Conservation (phyloP, 139 green algal genomes). For the Chlorella ohadii region DNA sequence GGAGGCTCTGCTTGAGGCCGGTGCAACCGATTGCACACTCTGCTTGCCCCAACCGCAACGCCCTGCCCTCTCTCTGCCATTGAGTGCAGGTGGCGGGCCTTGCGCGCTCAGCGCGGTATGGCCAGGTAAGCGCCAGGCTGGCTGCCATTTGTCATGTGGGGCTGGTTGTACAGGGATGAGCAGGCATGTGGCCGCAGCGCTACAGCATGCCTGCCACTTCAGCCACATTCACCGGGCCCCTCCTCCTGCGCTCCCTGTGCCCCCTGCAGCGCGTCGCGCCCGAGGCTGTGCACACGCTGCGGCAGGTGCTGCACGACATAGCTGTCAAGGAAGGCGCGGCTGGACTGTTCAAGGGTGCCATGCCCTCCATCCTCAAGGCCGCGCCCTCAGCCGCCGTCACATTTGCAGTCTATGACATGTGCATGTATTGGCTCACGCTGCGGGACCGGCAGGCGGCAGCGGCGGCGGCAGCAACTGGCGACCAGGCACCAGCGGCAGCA, state of each 20-base stretch:
- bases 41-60: too few species aligned
- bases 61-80: neutral
- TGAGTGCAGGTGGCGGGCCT: slow-evolving; percentile 77
- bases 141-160: too few species aligned
- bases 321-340: slow-evolving; percentile 70
- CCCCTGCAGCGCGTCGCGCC: slow-evolving; percentile 79
- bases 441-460: neutral
- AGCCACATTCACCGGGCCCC: neutral
- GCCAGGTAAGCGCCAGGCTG: slow-evolving; percentile 32
- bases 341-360: slow-evolving; percentile 95
- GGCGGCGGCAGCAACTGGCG: neutral
- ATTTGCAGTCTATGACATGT: slow-evolving; percentile 83
- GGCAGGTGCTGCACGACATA: slow-evolving; percentile 66
- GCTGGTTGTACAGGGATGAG: too few species aligned
- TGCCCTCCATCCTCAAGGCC: slow-evolving; percentile 94
- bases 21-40: too few species aligned
- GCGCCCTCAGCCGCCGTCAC: slow-evolving; percentile 93
- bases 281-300: slow-evolving; percentile 59
- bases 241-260: too few species aligned
- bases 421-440: slow-evolving; percentile 15
- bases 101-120: slow-evolving; percentile 72
- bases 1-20: too few species aligned
- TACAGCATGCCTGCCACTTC: too few species aligned
- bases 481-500: neutral
- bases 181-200: too few species aligned